Base-by-base conservation (phyloP, 2,329 filamentous ascomycete genomes). In the Alternaria viburni region DNA sequence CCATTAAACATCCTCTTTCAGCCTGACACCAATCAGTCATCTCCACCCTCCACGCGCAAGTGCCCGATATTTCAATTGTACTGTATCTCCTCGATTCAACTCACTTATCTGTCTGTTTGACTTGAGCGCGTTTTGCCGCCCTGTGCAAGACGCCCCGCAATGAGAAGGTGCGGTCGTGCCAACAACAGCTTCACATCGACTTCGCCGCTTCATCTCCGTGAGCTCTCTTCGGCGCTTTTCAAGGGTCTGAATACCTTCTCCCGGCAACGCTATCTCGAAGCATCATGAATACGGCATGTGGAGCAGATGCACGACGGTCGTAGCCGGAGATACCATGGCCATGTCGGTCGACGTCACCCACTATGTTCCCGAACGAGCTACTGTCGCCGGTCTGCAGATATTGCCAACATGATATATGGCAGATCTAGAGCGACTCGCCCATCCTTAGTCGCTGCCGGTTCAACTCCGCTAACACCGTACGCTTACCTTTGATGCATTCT, bases 1-100 rank as follows among this genome's bases (percentile, higher is more conserved):
- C 65, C 61, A 69, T 73, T 64, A 70, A 46, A 17, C 46, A 47
- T 62, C 70, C 67, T 52, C 52, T 72, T 64, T 61, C 55, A 64
- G 70, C 45, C 63, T 74, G 70, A 59, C 60, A 28, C 19, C 45
- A 15, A 15, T 26, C 28, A 28, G 9, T n/a, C 46, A 7, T 47
- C 21, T 10, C 26, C 9, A 11, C 3, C 10, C 5, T 26, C 15
- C 17, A 23, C 21, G 25, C 19, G 13, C 19, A 2, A n/a, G 11
- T 11, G 28, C 49, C 4, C 30, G 30, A 32, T 32, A 15, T 32
- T 15, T 32, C 30, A 32, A 32, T 23, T 17, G 8, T 51, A 21
- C 6, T 10, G 12, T 32, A 32, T 21, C 1, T 15, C 4, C 2
- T 1, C 10, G 4, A 15, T 2, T n/a, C 17, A 23, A 5, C 10